These are phyloP conservation scores for Boletus rubropictus DNA, from an alignment of 768 basidiomycete species.

Conservation along the genomic window DNA sequence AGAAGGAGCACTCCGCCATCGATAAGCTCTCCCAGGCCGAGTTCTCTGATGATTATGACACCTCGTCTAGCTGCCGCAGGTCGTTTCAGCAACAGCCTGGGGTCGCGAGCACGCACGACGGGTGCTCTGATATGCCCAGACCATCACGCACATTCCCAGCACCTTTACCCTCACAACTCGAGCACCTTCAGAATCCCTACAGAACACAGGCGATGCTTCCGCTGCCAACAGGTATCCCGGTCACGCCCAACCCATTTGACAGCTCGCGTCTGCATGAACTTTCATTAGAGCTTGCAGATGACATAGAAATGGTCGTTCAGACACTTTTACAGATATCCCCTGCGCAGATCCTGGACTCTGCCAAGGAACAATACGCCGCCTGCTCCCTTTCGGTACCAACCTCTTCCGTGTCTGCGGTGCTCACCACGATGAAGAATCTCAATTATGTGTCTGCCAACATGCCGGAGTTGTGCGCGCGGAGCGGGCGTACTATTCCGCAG, in stretches of 20 bases:
- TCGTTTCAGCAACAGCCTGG: constrained; percentile 24
- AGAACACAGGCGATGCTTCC: constrained; percentile 23
- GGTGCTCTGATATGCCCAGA: constrained; percentile 38
- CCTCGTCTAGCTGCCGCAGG: constrained; percentile 21
- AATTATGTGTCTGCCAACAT: constrained; percentile 92
- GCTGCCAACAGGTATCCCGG: constrained; percentile 12
- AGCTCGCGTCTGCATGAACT: constrained; percentile 53
- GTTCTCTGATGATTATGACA: constrained; percentile 30
- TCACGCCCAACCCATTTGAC: constrained; percentile 18
- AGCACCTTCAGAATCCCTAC: constrained; percentile 65
- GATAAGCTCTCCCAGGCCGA: constrained; percentile 30
- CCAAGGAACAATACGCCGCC: constrained; percentile 88
- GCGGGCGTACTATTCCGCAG: constrained; percentile 12
- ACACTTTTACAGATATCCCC: constrained; percentile 88
- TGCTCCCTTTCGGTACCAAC: constrained; percentile 85
- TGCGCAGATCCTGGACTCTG: constrained; percentile 84
- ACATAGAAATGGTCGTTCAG: constrained; percentile 85
- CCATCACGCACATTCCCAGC: constrained; percentile 74
- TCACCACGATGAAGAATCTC: constrained; percentile 89
- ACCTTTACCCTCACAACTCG: constrained; percentile 76
- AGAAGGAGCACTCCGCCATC: constrained; percentile 34
- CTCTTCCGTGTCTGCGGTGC: constrained; percentile 79
- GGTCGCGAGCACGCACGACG: constrained; percentile 16
- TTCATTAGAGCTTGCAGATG: constrained; percentile 85
- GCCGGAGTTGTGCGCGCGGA: constrained; percentile 33